phyloP scores from a whole-genome alignment of 805 yeast genomes.

The Candida pseudoglaebosa region DNA sequence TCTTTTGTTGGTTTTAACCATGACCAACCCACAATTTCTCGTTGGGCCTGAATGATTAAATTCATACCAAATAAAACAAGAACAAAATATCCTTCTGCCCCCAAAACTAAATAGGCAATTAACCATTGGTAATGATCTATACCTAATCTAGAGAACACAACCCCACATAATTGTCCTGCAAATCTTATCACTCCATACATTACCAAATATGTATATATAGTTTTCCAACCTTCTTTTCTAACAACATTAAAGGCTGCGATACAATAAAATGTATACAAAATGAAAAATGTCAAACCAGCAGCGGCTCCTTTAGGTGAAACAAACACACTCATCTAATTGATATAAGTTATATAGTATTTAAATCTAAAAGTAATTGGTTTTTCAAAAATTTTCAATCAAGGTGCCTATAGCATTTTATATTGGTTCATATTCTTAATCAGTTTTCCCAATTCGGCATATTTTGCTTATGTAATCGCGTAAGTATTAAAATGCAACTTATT shows the following conservation, averaged over 20 bases:
- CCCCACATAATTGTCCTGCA: constrained; percentile 33
- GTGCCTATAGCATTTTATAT: too few relatives aligned
- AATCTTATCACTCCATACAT: constrained; percentile 28
- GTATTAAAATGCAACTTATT: too few relatives aligned
- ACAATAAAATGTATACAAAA: constrained; percentile 21
- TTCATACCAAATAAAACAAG: constrained; percentile 27
- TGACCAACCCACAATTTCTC: constrained; percentile 19
- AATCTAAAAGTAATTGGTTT: too few relatives aligned
- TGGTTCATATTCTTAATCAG: too few relatives aligned
- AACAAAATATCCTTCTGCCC: constrained; percentile 37
- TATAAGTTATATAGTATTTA: too few relatives aligned
- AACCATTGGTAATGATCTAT: constrained; percentile 28
- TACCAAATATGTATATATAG: constrained; percentile 21
- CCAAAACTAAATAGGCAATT: constrained; percentile 33
- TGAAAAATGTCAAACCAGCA: constrained; percentile 33
- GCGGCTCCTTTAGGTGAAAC: constrained; percentile 21
- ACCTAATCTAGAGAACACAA: constrained; percentile 31
- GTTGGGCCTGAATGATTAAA: constrained; percentile 25
- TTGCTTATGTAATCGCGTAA: too few relatives aligned
- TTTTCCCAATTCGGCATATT: too few relatives aligned
- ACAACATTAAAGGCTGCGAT: constrained; percentile 17
- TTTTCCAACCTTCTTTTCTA: constrained; percentile 18
- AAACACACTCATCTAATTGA: constrained; percentile 13
- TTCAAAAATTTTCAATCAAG: too few relatives aligned
- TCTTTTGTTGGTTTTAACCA: constrained; percentile 17